Base-by-base conservation (phyloP, 202 grass and related monocot species). In the Setaria viridis region DNA sequence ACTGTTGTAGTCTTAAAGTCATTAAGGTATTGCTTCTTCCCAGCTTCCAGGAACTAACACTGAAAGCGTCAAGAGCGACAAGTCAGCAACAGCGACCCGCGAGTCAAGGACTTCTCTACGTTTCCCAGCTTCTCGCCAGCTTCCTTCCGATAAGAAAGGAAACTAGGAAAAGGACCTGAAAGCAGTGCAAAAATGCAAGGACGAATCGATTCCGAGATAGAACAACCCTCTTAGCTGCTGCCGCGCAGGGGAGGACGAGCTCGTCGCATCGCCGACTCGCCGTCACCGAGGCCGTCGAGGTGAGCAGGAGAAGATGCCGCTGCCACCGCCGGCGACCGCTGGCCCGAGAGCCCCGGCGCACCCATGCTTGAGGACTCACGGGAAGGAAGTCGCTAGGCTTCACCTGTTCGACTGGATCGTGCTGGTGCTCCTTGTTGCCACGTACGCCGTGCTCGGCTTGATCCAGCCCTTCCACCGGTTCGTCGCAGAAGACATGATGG, bases 381-480 rank as follows among this genome's bases (percentile, higher is more conserved):
- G 92, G 0, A 74, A 17, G 30, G 37, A 74, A 19, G 72, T 97
- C 10, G 88, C 86, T 2, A 63, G 90, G 19, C 51, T 82, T 19
- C 95, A 94, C 64, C 46, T 90, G 55, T 46, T 86, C 21, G 95
- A 94, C 43, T 97, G 95, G 92, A 21, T 91, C 51, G 90, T 93
- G 60, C 88, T 94, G 19, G 11, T 82, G 47, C 86, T 89, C 0
- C 91, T 97, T 11, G 85, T 72, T 9, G 70, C 87, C 34, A 67
- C 66, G 25, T 87, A 88, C 32, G 87, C 9, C 25, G 46, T 74
- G 30, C 88, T 97, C 60, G 91, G 92, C 63, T 7, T 85, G 54
- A 77, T 97, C 34, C 87, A 93, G 82, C 95, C 92, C 48, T 97
- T 85, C 79, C 90, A 94, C 67, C 92, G 95, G 34, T 97, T 97